Evolutionary conservation across 129 eudicot species (phyloP), one percentile per base, ranked within the genome.

Genomic region (Ambrosia trifida): DNA sequence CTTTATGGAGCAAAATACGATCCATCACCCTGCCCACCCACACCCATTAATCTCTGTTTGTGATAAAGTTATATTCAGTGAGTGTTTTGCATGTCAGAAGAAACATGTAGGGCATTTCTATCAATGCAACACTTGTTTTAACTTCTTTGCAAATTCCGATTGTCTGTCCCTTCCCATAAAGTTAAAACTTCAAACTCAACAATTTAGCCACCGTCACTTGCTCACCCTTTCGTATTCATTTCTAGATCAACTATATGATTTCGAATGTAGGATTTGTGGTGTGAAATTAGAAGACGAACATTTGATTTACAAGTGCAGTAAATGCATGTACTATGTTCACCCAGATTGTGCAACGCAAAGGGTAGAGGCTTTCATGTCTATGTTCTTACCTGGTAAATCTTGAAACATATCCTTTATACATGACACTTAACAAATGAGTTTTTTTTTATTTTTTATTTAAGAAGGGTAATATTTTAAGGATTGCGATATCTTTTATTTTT

Each of bases 81-180:
- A 64, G 35, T 64, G 69, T 64, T 38, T 8, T 64, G 32, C 32
- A 14, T 40, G 69, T 40, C 9, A 10, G 9, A 41, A 40, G 32
- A 10, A 41, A 64, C 69, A 64, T 3, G 31, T 38, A 64, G 69
- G 52, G 0, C 7, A 40, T 8, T 64, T 64, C 17, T 64, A 38
- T 40, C 52, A 64, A 4, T 64, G 51, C 20, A 40, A 16, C 49
- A 64, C 69, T 38, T 64, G 69, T 64, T 43, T 64, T 9, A 64
- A 64, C 69, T 64, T 64, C 24, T 41, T 19, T 18, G 19, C 40
- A n/a, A 38, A 64, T 20, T 64, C 35, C 1, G 52, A 41, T 2
- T 64, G 69, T 64, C 50, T 64, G 18, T 36, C 35, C 32, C 69
- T 64, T 64, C 52, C 69, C 2, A 64, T 64, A 64, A 64, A 64